These are phyloP conservation scores for Scheffersomyces parashehatae DNA, from an alignment of 1,139 yeast genomes.

Conservation along the genomic window DNA sequence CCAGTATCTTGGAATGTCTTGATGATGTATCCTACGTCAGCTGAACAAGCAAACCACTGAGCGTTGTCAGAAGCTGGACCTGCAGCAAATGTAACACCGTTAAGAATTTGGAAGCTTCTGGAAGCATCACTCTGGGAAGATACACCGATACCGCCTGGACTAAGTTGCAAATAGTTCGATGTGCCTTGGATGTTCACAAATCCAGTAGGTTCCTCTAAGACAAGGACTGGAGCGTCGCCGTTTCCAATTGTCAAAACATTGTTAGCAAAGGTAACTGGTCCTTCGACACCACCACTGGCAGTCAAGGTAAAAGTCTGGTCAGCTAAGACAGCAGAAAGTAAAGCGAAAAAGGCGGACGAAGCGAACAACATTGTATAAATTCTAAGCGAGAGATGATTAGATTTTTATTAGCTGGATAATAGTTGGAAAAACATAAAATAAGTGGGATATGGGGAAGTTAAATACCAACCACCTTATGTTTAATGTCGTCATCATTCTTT, in stretches of 20 bases:
- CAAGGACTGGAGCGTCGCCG: constrained; percentile 20
- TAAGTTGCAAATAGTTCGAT: constrained; percentile 15
- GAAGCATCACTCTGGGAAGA: constrained; percentile 19
- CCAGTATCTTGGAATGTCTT: constrained; percentile 14
- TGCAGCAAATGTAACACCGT: constrained; percentile 25
- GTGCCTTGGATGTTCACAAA: constrained; percentile 20
- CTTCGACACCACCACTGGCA: constrained; percentile 27
- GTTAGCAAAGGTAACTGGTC: constrained; percentile 20
- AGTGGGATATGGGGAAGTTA: no score
- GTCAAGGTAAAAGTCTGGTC: constrained; percentile 30
- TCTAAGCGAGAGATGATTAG: neutral
- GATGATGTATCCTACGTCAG: constrained; percentile 9
- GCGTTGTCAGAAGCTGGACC: constrained; percentile 15
- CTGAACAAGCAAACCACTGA: constrained; percentile 28
- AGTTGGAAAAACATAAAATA: neutral
- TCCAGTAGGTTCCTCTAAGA: constrained; percentile 34
- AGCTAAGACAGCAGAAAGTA: constrained; percentile 30
- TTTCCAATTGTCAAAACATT: constrained; percentile 17
- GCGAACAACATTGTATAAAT: constrained; percentile 17
- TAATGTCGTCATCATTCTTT: no score
- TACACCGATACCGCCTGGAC: constrained; percentile 14
- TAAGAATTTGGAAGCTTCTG: constrained; percentile 28
- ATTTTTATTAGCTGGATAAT: neutral
- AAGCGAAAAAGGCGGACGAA: constrained; percentile 22
- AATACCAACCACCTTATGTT: no score